A percentile compares a stretch with the other conserved stretches of the same genome.
phyloP scores from a whole-genome alignment of 768 basidiomycete genomes.

The Rhodotorula babjevae region DNA sequence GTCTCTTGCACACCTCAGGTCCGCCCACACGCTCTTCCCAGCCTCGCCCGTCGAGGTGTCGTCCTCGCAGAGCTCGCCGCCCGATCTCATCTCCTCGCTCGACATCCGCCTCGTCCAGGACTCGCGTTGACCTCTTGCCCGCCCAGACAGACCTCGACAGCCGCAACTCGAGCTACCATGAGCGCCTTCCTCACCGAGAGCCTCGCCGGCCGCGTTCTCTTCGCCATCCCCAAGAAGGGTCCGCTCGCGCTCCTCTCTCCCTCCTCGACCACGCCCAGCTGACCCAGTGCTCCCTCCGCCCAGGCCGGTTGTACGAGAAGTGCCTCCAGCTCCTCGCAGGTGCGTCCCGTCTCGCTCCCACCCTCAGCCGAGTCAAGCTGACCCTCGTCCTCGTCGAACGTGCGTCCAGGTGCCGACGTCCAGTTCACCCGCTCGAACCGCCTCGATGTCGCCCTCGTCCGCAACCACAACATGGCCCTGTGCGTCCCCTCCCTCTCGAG shows the following conservation, averaged over 20 bases:
- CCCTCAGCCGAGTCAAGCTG: not conserved
- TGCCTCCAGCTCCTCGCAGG: constrained; percentile 79
- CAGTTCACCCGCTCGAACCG: constrained; percentile 82
- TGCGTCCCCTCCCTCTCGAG: constrained; percentile 44
- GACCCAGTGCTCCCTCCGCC: not conserved
- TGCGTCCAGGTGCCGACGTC: constrained; percentile 75
- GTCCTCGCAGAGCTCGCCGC: no score
- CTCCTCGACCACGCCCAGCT: not conserved
- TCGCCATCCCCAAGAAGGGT: constrained; percentile 99
- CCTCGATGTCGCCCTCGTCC: constrained; percentile 86
- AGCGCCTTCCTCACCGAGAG: constrained; percentile 62
- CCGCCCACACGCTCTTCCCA: no score
- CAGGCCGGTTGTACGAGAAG: constrained; percentile 85
- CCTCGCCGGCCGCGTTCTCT: constrained; percentile 77
- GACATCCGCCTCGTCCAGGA: no score
- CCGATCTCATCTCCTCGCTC: no score
- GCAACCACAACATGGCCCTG: constrained; percentile 92
- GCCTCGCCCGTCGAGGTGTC: no score
- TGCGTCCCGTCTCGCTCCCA: constrained; percentile 42
- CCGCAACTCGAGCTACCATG: constrained; percentile 17
- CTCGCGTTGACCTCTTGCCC: no score
- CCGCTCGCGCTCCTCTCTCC: not conserved
- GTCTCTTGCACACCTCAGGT: no score
- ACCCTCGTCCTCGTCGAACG: no score
- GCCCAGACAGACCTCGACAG: no score